Evolutionary conservation across 306 rosid genomes (phyloP).

Genomic region (Sesbania bispinosa): DNA sequence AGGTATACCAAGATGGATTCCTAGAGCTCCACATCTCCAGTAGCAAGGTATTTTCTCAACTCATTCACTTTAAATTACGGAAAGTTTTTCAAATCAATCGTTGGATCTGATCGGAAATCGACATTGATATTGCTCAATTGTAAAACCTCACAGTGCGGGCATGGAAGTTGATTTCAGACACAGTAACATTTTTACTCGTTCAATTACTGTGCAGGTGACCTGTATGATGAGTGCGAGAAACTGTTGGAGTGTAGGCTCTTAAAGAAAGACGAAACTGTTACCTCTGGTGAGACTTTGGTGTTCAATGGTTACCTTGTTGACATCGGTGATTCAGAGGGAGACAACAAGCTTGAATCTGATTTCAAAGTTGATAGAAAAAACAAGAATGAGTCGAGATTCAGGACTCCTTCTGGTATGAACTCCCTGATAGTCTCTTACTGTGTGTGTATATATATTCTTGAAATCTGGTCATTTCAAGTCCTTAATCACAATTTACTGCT

Average conservation of each 20-base stretch:
- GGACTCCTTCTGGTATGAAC: conserved; percentile 28
- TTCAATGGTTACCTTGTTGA: conserved; percentile 45
- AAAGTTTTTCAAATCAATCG: not conserved
- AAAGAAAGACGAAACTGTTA: conserved; percentile 60
- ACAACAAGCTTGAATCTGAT: conserved; percentile 29
- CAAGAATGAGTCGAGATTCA: conserved; percentile 21
- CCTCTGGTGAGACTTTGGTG: conserved; percentile 45
- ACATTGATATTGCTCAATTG: not conserved
- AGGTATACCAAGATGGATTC: conserved; percentile 78
- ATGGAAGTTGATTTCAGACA: not conserved
- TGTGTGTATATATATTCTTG: not conserved
- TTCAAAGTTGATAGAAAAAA: conserved; percentile 30
- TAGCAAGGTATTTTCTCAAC: conserved; percentile 52
- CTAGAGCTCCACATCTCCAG: conserved; percentile 49
- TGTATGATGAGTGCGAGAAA: conserved; percentile 67
- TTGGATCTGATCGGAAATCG: not conserved
- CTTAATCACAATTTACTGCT: not conserved
- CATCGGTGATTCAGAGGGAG: conserved; percentile 47
- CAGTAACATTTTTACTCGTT: not conserved
- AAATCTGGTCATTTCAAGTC: not conserved
- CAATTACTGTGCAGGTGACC: conserved; percentile 41
- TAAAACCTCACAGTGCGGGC: not conserved
- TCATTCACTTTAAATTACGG: no score
- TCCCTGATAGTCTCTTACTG: no score
- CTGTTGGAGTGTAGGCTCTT: conserved; percentile 62